Evolutionary conservation across 2,329 filamentous ascomycete species (phyloP), one percentile per base, ranked within the genome.

Genomic region (Magnaporthales sp.): DNA sequence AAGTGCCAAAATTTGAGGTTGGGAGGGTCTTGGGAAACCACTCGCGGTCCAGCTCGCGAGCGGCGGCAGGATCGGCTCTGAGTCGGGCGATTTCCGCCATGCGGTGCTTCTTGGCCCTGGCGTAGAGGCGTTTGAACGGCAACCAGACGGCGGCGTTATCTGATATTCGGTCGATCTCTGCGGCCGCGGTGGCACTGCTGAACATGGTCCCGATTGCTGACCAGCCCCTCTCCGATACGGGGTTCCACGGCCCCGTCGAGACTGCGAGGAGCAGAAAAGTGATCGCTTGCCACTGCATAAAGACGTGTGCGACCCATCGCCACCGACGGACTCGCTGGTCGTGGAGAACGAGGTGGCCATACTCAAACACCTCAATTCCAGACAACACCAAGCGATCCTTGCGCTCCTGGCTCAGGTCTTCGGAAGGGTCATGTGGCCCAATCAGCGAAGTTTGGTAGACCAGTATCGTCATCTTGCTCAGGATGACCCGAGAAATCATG

Each of bases 281-380:
- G 3, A 86, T 80, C 4, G 85, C 83, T 69, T 86, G 80, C 83
- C 84, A 87, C 68, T 86, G 84, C 0, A 81, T 84, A 71, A 86
- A 86, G 0, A 83, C 85, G 70, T 86, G 82, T 72, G 84, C 86
- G 6, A 86, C 75, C 85, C 85, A 88, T 22, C 83, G 81, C 80
- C 83, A 86, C 62, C 81, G 81, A 10, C 78, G 79, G 66, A 78
- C 80, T 19, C 75, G 76, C 2, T 76, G 74, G 66, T 87, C 83
- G 2, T 78, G 75, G 65, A 83, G 85, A n/a, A 88, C 73, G 0
- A 80, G 76, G 68, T 84, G 80, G 67, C 81, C 85, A 70, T 84
- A 85, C 71, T 86, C 84, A 58, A 84, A 83, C 0, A 86, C 77
- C 68, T 86, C 84, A 22, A 85, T 80, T 2, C 81, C 82, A 0